A percentile compares a stretch with the other conserved stretches of the same genome.
Conservation (phyloP, 345 rosid species). For the Nasturtium officinale region DNA sequence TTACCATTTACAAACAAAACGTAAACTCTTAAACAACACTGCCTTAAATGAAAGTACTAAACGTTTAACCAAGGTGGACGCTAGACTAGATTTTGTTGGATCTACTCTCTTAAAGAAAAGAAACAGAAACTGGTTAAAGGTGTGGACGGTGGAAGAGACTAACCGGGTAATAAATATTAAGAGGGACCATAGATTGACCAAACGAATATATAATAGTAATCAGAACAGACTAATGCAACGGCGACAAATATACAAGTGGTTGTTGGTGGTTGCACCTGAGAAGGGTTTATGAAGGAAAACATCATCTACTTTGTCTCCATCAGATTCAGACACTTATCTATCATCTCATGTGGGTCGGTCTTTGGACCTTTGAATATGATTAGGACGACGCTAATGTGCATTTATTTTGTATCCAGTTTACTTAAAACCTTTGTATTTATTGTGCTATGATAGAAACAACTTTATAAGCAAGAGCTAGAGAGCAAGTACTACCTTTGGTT, state of each 20-base stretch:
- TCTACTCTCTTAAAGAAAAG: constrained; percentile 4
- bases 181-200: constrained; percentile 44
- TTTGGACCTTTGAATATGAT: constrained; percentile 9
- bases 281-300: constrained; percentile 32
- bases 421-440: not conserved
- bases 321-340: constrained; percentile 32
- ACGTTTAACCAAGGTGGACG: constrained; percentile 10
- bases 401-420: not conserved
- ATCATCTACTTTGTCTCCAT: constrained; percentile 34
- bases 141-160: constrained; percentile 42
- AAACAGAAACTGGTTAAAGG: constrained; percentile 16
- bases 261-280: constrained; percentile 44
- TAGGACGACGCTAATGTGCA: not conserved
- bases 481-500: constrained; percentile 2
- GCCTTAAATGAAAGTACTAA: not conserved
- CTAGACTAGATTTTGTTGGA: constrained; percentile 19
- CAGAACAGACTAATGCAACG: constrained; percentile 30
- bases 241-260: constrained; percentile 33
- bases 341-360: constrained; percentile 41
- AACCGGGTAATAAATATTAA: constrained; percentile 16
- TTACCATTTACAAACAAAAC: constrained; percentile 8
- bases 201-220: constrained; percentile 14
- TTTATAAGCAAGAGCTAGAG: not conserved
- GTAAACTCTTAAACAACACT: not conserved
- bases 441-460: not conserved